Evolutionary conservation across 129 eudicot genomes (phyloP).

Genomic region (Silybum marianum): DNA sequence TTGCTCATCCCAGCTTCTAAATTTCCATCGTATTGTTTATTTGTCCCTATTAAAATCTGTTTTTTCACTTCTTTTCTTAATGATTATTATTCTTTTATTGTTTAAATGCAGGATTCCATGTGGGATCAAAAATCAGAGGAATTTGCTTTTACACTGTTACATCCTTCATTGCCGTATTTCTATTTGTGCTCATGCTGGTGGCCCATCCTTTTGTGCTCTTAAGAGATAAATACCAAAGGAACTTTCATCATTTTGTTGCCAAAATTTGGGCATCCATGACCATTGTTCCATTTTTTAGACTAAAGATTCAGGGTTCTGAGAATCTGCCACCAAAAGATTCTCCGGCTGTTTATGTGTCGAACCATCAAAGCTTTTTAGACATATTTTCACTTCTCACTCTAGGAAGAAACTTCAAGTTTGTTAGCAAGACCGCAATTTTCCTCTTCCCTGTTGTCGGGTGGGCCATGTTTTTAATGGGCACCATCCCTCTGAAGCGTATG

Average conservation of each 20-base stretch:
- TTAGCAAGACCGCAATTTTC: conserved; percentile 88
- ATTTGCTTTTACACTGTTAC: conserved; percentile 76
- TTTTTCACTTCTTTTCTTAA: conserved; percentile 1
- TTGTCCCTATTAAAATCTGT: background rate
- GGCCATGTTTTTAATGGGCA: conserved; percentile 93
- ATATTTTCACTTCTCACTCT: conserved; percentile 80
- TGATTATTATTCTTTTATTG: background rate
- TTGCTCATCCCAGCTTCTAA: background rate
- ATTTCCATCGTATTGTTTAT: background rate
- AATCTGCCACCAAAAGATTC: conserved; percentile 72
- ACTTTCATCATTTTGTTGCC: conserved; percentile 62
- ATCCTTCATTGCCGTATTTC: conserved; percentile 59
- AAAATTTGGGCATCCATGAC: conserved; percentile 71
- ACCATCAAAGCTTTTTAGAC: conserved; percentile 96
- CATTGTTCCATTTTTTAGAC: conserved; percentile 59
- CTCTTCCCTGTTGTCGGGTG: conserved; percentile 84
- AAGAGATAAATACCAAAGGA: conserved; percentile 66
- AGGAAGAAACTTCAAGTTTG: conserved; percentile 85
- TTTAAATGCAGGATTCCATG: conserved; percentile 51
- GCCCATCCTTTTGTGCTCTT: conserved; percentile 85
- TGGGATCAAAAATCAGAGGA: conserved; percentile 71
- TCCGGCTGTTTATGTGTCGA: conserved; percentile 89
- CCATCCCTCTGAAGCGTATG: conserved; percentile 88
- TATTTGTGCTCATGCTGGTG: conserved; percentile 68
- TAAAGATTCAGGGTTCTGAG: conserved; percentile 68